Percentiles rank a stretch among this genome's conserved stretches.
These are phyloP conservation scores for Boletus edulis DNA, from an alignment of 768 basidiomycete species.

Conservation along the genomic window DNA sequence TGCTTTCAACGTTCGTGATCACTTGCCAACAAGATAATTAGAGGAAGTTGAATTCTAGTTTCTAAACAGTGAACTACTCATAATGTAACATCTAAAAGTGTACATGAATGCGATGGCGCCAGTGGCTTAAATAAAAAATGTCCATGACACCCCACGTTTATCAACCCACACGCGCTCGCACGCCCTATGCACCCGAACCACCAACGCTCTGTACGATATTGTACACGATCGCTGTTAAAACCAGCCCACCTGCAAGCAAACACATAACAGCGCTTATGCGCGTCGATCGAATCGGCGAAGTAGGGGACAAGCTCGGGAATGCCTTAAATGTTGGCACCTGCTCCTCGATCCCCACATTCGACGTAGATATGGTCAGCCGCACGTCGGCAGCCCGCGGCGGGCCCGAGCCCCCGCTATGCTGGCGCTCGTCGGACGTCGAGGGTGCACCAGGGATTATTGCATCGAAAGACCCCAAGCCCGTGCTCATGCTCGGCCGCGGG, in stretches of 20 bases:
- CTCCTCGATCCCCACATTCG: not conserved
- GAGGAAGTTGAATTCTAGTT: no score
- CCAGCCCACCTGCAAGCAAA: conserved; percentile 4
- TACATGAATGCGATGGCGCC: no score
- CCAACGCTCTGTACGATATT: conserved; percentile 4
- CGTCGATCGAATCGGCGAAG: conserved; percentile 8
- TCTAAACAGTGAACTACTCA: no score
- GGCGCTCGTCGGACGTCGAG: not conserved
- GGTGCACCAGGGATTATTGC: not conserved
- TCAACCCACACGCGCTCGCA: no score
- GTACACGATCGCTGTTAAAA: conserved; percentile 18
- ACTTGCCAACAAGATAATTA: no score
- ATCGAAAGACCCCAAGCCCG: not conserved
- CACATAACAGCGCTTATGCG: conserved; percentile 8
- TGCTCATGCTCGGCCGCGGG: conserved; percentile 1
- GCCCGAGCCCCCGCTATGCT: not conserved
- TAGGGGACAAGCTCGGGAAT: conserved; percentile 8
- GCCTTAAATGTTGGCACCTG: conserved; percentile 9
- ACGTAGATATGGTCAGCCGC: conserved; percentile 1
- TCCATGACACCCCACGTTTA: no score
- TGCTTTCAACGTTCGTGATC: no score
- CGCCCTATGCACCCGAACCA: not conserved
- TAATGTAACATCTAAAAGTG: no score
- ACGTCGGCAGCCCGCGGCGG: not conserved
- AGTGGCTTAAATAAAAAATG: no score